Percentiles rank a stretch among this genome's conserved stretches.
These are phyloP conservation scores for Candida pini DNA, from an alignment of 805 yeast genomes.

Conservation along the genomic window DNA sequence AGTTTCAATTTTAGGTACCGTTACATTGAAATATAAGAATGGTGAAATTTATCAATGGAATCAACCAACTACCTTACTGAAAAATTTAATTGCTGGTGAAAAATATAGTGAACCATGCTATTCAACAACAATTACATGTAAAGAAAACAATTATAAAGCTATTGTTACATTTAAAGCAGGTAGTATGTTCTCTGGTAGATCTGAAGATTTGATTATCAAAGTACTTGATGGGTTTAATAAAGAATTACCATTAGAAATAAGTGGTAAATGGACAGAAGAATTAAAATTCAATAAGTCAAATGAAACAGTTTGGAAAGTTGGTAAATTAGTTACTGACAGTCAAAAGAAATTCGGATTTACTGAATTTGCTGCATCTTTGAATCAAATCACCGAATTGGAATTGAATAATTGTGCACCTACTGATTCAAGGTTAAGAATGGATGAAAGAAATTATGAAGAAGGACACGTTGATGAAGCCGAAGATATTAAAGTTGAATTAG, in stretches of 20 bases:
- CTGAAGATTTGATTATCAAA: slow-evolving; percentile 56
- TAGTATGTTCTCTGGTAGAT: slow-evolving; percentile 81
- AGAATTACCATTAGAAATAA: slow-evolving; percentile 31
- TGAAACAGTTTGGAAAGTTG: slow-evolving; percentile 62
- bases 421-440: slow-evolving; percentile 89
- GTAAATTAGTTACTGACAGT: slow-evolving; percentile 53
- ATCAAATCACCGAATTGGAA: slow-evolving; percentile 73
- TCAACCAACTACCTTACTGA: slow-evolving; percentile 76
- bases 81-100: slow-evolving; percentile 92
- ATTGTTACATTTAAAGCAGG: slow-evolving; percentile 67
- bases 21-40: slow-evolving; percentile 48
- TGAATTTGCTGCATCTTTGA: slow-evolving; percentile 71
- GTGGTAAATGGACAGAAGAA: slow-evolving; percentile 83
- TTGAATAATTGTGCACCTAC: slow-evolving; percentile 71
- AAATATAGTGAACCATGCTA: slow-evolving; percentile 86
- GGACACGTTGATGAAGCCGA: slow-evolving; percentile 75
- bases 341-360: slow-evolving; percentile 81
- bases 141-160: slow-evolving; percentile 66
- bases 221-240: slow-evolving; percentile 35
- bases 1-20: slow-evolving; percentile 66
- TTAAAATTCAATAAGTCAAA: slow-evolving; percentile 41
- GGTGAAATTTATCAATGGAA: slow-evolving; percentile 78
- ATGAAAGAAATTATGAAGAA: slow-evolving; percentile 63
- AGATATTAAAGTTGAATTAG: slow-evolving; percentile 56
- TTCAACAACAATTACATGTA: slow-evolving; percentile 57